Evolutionary conservation across 2,329 filamentous ascomycete species (phyloP).

Genomic region (Monilinia vaccinii-corymbosi): DNA sequence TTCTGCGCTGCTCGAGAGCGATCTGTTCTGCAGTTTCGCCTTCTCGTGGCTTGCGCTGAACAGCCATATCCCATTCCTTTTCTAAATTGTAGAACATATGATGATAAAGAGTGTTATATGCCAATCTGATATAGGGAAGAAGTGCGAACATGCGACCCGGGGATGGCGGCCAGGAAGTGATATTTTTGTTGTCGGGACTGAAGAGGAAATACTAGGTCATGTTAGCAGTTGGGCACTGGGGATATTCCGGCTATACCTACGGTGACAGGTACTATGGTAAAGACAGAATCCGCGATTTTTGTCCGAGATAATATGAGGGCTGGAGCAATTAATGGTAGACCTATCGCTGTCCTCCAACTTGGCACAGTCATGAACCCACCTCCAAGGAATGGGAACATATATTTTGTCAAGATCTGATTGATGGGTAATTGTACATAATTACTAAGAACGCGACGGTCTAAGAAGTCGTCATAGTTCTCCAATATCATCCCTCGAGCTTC

Average conservation of each 20-base stretch:
- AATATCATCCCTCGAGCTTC: constrained; percentile 37
- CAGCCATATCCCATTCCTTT: constrained; percentile 27
- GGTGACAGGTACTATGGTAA: constrained; percentile 29
- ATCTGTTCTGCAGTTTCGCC: constrained; percentile 29
- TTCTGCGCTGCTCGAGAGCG: constrained; percentile 28
- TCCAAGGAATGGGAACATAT: constrained; percentile 23
- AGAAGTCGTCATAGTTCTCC: neutral
- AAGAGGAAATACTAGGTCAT: constrained; percentile 24
- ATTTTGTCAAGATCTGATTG: neutral
- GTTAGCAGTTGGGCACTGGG: constrained; percentile 8
- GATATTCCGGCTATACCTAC: constrained; percentile 17
- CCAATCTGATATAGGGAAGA: constrained; percentile 54
- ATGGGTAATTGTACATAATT: neutral
- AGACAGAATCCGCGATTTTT: constrained; percentile 43
- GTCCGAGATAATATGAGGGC: constrained; percentile 60
- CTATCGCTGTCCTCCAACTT: constrained; percentile 32
- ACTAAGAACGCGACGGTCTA: neutral
- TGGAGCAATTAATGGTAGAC: constrained; percentile 58
- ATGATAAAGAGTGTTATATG: constrained; percentile 54
- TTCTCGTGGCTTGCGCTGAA: constrained; percentile 28
- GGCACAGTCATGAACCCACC: constrained; percentile 11
- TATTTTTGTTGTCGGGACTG: constrained; percentile 14
- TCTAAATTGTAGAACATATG: constrained; percentile 23
- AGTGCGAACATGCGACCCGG: constrained; percentile 56
- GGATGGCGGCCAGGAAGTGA: constrained; percentile 40